Evolutionary conservation across 2,329 filamentous ascomycete genomes (phyloP), one percentile per base, ranked within the genome.

Genomic region (Scytalidium sp.): DNA sequence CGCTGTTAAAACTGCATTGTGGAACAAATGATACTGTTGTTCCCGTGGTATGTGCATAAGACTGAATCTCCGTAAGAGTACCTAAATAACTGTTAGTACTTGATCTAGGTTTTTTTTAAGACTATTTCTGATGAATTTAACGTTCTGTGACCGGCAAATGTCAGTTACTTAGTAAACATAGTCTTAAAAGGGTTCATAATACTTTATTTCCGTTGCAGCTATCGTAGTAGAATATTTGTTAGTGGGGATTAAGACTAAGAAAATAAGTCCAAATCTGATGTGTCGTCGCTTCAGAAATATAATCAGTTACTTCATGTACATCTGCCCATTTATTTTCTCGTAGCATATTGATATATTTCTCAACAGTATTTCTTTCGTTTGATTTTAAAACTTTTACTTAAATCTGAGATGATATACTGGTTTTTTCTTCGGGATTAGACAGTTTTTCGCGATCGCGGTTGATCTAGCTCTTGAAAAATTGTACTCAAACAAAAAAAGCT

Each of bases 331-430:
- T 36, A 20, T 49, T 19, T 11, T 60, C 53, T n/a, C 52, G 41
- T 11, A 62, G 50, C 43, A 64, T 54, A 9, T 49, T 32, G n/a
- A 56, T 32, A 41, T 60, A 63, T 15, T 45, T 41, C 15, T 48
- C 45, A 11, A 56, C 25, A 4, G 41, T 45, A 2, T 11, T 41
- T 29, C 46, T 21, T 9, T 46, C 23, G 2, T 46, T 20, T 13
- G 32, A 36, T n/a, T 36, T 10, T 36, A 36, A 9, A 9, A n/a
- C 32, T n/a, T 36, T n/a, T 39, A 10, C 50, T 56, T 57, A 60
- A 3, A 60, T 55, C 6, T 47, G 21, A 13, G 54, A 51, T 2
- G 57, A 22, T 3, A 43, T 23, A 1, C 2, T 3, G 2, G 45
- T 49, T 32, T 57, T 42, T 36, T 56, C 32, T 2, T 11, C 2